A percentile compares a stretch with the other conserved stretches of the same genome.
Evolutionary conservation across 257 asterid genomes (phyloP).

Genomic region (Scutellaria baicalensis): DNA sequence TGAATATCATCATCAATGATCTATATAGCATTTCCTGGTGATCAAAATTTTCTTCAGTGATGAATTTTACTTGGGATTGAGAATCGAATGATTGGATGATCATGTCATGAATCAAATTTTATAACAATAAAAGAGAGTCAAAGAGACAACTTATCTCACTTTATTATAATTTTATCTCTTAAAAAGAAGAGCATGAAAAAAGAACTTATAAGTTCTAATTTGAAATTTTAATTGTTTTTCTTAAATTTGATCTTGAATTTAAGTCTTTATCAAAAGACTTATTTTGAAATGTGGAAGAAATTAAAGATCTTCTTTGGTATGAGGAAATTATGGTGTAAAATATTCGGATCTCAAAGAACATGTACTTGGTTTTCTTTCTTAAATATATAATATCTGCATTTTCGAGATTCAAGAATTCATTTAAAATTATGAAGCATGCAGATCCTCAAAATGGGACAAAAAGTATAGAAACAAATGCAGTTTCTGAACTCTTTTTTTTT

Average conservation of each 20-base stretch:
- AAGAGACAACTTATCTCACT: slow-evolving; percentile 7
- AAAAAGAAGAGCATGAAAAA: slow-evolving; percentile 12
- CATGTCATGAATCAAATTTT: neutral
- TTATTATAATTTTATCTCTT: slow-evolving; percentile 6
- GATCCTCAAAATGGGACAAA: neutral
- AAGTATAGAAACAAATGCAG: neutral
- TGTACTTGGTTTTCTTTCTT: neutral
- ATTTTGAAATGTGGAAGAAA: neutral
- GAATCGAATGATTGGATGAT: slow-evolving; percentile 14
- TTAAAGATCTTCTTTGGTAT: slow-evolving; percentile 4
- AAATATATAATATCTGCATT: neutral
- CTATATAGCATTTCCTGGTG: neutral
- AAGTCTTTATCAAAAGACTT: too few relatives aligned
- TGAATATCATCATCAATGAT: too few relatives aligned
- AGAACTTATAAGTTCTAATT: neutral
- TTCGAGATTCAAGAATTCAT: slow-evolving; percentile 14
- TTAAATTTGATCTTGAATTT: neutral
- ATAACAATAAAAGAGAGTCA: neutral
- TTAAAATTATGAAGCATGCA: slow-evolving; percentile 6
- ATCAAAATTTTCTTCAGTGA: neutral
- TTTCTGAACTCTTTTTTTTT: neutral
- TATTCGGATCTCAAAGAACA: neutral
- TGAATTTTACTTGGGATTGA: neutral
- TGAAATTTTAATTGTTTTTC: too few relatives aligned
- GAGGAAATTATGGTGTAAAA: neutral